Percentiles rank a stretch among this genome's conserved stretches.
These are phyloP conservation scores for Chrysopogon serrulatus DNA, from an alignment of 176 grass and related monocot species.

Conservation along the genomic window DNA sequence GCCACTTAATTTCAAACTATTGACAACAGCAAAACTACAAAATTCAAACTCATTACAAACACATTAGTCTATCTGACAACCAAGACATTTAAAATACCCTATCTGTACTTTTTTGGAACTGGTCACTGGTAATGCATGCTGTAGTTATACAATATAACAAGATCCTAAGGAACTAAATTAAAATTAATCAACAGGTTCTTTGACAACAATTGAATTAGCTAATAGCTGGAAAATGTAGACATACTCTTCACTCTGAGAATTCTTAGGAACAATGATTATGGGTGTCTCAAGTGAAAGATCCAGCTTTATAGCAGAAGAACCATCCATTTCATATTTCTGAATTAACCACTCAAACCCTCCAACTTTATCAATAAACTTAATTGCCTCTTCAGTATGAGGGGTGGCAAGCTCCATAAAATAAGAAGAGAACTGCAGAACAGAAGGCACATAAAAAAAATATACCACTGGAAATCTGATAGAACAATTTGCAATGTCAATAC, in stretches of 20 bases:
- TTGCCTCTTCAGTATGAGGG: slow-evolving; percentile 92
- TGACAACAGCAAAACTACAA: neutral
- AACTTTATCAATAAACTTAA: slow-evolving; percentile 96
- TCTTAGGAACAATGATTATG: slow-evolving; percentile 91
- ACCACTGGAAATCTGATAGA: neutral
- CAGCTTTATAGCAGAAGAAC: slow-evolving; percentile 80
- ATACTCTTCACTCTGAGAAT: slow-evolving; percentile 88
- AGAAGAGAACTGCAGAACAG: slow-evolving; percentile 73
- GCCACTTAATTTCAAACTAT: neutral
- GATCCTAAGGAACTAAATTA: slow-evolving; percentile 1
- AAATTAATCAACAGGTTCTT: neutral
- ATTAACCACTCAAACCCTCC: slow-evolving; percentile 93
- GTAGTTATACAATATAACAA: neutral
- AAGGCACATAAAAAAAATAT: slow-evolving; percentile 7
- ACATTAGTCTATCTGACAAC: neutral
- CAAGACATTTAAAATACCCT: neutral
- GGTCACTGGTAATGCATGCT: neutral
- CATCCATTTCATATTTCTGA: slow-evolving; percentile 99
- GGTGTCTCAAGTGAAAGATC: slow-evolving; percentile 94
- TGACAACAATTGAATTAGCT: slow-evolving; percentile 6
- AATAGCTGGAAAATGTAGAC: slow-evolving; percentile 19
- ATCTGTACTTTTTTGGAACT: neutral
- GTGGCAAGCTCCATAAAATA: slow-evolving; percentile 99
- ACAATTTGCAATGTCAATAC: slow-evolving; percentile 1
- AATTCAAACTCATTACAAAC: neutral